These are phyloP conservation scores for Lasiodiplodia hormozganensis DNA, from an alignment of 2,329 filamentous ascomycete genomes.

Conservation along the genomic window DNA sequence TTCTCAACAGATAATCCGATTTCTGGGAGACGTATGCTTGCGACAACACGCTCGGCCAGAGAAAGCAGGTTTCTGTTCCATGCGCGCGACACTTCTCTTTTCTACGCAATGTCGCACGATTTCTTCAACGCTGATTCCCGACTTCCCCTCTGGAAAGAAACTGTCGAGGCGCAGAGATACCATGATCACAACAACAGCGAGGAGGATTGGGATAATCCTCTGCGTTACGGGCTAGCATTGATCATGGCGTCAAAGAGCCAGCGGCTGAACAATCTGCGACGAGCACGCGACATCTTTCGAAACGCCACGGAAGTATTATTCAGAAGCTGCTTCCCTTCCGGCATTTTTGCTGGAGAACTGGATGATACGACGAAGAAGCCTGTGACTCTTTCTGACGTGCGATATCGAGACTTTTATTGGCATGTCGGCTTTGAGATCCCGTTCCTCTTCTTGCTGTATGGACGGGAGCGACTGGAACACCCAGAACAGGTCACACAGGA, in stretches of 20 bases:
- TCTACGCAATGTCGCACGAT: not conserved
- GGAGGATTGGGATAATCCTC: constrained; percentile 4
- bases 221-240: constrained; percentile 20
- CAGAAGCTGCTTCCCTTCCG: not conserved
- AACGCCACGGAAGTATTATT: not conserved
- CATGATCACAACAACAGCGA: constrained; percentile 8
- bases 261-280: not conserved
- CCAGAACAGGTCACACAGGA: not conserved
- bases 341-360: not conserved
- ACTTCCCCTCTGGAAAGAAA: not conserved
- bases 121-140: not conserved
- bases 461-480: not conserved
- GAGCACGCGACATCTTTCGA: not conserved
- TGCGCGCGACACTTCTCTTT: constrained; percentile 28
- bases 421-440: constrained; percentile 28
- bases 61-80: constrained; percentile 30
- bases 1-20: constrained; percentile 8
- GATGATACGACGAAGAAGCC: not conserved
- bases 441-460: constrained; percentile 21
- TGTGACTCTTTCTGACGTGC: not conserved
- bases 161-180: constrained; percentile 3
- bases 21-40: constrained; percentile 27
- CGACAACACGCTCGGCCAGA: not conserved
- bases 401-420: constrained; percentile 23
- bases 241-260: not conserved